Percentiles rank a stretch among this genome's conserved stretches.
phyloP scores from a whole-genome alignment of 2,329 filamentous ascomycete species.

The Monosporascus sp. region DNA sequence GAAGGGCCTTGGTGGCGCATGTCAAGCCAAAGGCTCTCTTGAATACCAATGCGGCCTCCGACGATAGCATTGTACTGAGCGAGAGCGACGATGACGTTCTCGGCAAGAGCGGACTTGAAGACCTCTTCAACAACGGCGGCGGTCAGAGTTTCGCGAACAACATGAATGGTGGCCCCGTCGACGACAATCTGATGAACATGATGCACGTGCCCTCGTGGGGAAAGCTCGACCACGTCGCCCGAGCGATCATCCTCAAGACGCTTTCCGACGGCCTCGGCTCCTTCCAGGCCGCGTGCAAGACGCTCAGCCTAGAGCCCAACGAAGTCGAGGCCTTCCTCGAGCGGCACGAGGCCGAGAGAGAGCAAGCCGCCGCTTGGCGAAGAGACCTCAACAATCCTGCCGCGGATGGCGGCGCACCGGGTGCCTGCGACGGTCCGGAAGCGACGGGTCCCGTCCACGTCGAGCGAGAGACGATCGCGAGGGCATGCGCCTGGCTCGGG shows the following conservation, averaged over 20 bases:
- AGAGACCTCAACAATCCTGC: too few relatives aligned
- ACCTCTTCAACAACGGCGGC: too few relatives aligned
- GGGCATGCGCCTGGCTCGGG: neutral
- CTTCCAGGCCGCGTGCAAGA: constrained; percentile 1
- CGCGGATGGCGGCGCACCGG: too few relatives aligned
- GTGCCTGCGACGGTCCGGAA: neutral
- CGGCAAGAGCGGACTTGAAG: too few relatives aligned
- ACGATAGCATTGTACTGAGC: too few relatives aligned
- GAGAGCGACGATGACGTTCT: too few relatives aligned
- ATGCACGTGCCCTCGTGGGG: neutral
- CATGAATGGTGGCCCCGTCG: too few relatives aligned
- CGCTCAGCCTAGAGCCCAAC: neutral
- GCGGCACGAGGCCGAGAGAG: neutral
- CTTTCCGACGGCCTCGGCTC: neutral
- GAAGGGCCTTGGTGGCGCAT: too few relatives aligned
- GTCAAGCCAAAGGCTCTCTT: too few relatives aligned
- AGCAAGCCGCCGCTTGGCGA: neutral
- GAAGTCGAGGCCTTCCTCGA: neutral
- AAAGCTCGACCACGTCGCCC: neutral
- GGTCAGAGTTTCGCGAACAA: neutral
- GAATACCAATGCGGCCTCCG: too few relatives aligned
- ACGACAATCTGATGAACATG: neutral
- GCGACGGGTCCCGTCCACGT: neutral
- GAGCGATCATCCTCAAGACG: neutral
- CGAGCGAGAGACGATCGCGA: neutral